Conservation (phyloP, 345 rosid species). For the Ceriops decandra region DNA sequence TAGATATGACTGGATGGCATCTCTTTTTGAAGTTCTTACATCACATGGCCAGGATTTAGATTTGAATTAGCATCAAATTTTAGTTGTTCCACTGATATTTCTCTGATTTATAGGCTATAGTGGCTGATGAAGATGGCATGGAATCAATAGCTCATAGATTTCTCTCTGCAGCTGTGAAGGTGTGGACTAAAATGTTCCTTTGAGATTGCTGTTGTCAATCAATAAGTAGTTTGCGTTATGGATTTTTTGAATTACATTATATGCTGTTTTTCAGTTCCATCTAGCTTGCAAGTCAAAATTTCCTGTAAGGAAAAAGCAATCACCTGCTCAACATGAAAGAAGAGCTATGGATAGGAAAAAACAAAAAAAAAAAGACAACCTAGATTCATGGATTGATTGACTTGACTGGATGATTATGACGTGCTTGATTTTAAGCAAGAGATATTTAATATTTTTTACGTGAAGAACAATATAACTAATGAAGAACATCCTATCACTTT, state of each 20-base stretch:
- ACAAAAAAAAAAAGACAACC: no score
- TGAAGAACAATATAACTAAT: no score
- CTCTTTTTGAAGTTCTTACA: not conserved
- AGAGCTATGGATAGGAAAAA: no score
- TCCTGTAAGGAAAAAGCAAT: not conserved
- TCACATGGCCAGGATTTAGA: not conserved
- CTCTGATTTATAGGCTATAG: constrained; percentile 55
- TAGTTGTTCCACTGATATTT: not conserved
- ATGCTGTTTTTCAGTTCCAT: not conserved
- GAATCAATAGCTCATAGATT: constrained; percentile 89
- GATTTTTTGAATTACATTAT: not conserved
- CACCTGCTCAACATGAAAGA: not conserved
- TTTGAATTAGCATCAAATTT: not conserved
- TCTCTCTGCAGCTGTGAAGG: constrained; percentile 95
- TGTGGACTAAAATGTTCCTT: constrained; percentile 16
- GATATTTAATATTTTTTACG: no score
- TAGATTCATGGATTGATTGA: no score
- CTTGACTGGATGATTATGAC: no score
- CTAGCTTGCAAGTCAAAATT: not conserved
- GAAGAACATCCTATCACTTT: no score
- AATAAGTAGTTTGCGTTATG: not conserved
- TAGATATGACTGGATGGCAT: not conserved
- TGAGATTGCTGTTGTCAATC: not conserved
- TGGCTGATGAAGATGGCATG: constrained; percentile 96
- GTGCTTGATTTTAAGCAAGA: no score